A percentile compares a stretch with the other conserved stretches of the same genome.
Conservation (phyloP, 768 basidiomycete genomes). For the Naganishia randhawae region DNA sequence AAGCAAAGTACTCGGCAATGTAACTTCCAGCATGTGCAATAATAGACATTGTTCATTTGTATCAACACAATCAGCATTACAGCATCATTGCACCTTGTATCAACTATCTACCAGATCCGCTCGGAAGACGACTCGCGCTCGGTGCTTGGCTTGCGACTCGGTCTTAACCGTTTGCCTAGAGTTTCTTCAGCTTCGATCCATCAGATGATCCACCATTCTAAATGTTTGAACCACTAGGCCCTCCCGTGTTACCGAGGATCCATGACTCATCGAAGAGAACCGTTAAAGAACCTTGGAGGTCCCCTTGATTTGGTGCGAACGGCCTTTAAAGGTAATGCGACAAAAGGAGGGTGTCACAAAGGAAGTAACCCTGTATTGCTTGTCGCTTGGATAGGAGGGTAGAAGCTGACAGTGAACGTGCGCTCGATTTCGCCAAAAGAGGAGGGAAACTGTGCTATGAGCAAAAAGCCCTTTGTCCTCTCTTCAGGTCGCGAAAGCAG, state of each 20-base stretch:
- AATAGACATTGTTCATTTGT: constrained; percentile 1
- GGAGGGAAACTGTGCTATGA: neutral
- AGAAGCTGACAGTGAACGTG: neutral
- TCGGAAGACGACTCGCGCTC: too few species aligned
- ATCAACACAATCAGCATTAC: neutral
- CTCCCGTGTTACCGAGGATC: neutral
- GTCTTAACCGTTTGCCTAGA: neutral
- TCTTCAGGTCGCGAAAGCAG: neutral
- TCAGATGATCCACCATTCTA: neutral
- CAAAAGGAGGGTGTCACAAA: neutral
- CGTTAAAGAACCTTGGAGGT: neutral
- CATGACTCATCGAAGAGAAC: neutral
- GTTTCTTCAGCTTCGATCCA: neutral
- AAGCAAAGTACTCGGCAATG: constrained; percentile 1
- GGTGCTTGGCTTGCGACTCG: too few species aligned
- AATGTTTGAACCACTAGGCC: neutral
- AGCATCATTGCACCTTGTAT: neutral
- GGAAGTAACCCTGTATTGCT: neutral
- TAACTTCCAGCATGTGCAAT: neutral
- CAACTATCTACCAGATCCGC: neutral
- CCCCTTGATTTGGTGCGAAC: neutral
- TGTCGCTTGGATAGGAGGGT: neutral
- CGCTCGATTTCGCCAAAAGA: neutral
- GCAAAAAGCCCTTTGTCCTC: neutral
- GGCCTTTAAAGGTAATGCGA: neutral